A percentile compares a stretch with the other conserved stretches of the same genome.
Conservation (phyloP, 495 filamentous ascomycete genomes). For the Penicillium subrubescens region DNA sequence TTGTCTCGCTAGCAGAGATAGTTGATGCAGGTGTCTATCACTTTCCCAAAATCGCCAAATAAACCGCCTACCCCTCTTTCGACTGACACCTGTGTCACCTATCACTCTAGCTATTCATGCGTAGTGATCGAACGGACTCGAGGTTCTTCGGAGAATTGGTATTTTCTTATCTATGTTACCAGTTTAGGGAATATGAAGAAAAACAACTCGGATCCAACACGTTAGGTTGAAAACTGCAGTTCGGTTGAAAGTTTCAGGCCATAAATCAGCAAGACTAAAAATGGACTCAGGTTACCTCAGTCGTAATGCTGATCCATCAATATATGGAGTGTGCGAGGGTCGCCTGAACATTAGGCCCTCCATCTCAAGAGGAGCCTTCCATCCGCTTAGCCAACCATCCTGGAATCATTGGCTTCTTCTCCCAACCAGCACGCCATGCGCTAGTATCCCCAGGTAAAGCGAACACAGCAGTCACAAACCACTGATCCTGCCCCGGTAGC, state of each 20-base stretch:
- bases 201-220: not conserved
- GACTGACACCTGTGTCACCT: not conserved
- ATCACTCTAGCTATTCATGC: not conserved
- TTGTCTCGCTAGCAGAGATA: not conserved
- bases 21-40: not conserved
- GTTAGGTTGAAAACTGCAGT: too few species aligned
- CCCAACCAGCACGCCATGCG: conserved; percentile 10
- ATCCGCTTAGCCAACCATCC: conserved; percentile 8
- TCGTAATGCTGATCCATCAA: too few species aligned
- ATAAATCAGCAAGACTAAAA: too few species aligned
- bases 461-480: conserved; percentile 56
- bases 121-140: not conserved
- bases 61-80: not conserved
- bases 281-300: too few species aligned
- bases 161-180: not conserved
- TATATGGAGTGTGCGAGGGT: not conserved
- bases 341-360: not conserved
- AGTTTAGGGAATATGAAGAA: not conserved
- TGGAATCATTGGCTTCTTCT: conserved; percentile 12
- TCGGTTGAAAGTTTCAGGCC: too few species aligned
- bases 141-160: not conserved
- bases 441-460: conserved; percentile 36
- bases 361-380: not conserved
- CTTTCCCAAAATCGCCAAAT: not conserved
- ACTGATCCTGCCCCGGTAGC: conserved; percentile 36